Percentiles rank a stretch among this genome's conserved stretches.
These are phyloP conservation scores for Russula sp. DNA, from an alignment of 768 basidiomycete species.

Conservation along the genomic window DNA sequence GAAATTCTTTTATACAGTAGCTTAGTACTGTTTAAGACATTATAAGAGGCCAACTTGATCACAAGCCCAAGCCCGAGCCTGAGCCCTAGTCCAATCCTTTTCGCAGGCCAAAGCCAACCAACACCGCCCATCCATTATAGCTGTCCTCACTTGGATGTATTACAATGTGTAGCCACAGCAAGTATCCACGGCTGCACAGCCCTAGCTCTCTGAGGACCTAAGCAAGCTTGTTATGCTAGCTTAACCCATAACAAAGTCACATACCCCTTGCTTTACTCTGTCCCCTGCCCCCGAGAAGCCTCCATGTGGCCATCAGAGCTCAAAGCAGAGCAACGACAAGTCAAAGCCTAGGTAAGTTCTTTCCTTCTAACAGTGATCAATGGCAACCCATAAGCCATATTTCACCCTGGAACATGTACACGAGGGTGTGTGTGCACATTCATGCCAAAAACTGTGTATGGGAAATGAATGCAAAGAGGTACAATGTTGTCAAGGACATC, in stretches of 20 bases:
- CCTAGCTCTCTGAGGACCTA: slow-evolving; percentile 27
- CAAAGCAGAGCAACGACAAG: slow-evolving; percentile 39
- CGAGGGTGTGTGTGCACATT: no score
- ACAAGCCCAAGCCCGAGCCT: no score
- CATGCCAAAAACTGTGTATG: no score
- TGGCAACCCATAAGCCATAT: background rate
- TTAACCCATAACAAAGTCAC: background rate
- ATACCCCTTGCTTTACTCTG: slow-evolving; percentile 9
- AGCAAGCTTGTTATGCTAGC: slow-evolving; percentile 28
- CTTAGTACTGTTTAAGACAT: no score
- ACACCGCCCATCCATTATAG: background rate
- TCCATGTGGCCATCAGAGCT: slow-evolving; percentile 29
- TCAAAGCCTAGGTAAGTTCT: slow-evolving; percentile 33
- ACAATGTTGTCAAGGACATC: no score
- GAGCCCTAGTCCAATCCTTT: no score
- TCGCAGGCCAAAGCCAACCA: slow-evolving; percentile 31
- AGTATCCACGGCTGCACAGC: slow-evolving; percentile 23
- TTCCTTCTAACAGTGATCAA: no score
- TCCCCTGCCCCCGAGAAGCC: slow-evolving; percentile 26
- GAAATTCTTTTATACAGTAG: no score
- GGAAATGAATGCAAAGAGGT: no score
- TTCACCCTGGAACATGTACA: no score
- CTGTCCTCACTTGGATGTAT: no score
- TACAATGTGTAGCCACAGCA: slow-evolving; percentile 17
- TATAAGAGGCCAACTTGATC: no score